phyloP scores from a whole-genome alignment of 305 asterid species.

The Solanum hybrid region DNA sequence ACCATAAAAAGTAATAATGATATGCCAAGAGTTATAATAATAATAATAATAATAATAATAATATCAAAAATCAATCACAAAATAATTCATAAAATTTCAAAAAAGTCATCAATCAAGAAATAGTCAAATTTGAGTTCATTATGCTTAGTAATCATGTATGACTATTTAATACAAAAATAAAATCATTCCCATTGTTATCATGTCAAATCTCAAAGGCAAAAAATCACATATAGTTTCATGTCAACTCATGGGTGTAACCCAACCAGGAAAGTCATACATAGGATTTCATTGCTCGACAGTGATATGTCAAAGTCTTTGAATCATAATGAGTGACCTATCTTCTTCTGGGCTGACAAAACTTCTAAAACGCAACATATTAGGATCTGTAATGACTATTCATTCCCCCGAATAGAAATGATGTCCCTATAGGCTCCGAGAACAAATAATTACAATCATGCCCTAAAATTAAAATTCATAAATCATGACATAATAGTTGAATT shows the following conservation, averaged over 20 bases:
- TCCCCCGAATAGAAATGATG: too few relatives aligned
- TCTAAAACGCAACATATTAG: neutral
- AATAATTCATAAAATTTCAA: neutral
- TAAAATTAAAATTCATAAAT: too few relatives aligned
- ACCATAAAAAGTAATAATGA: neutral
- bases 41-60: too few relatives aligned
- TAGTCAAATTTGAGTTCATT: neutral
- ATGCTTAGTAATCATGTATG: neutral
- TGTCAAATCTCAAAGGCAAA: neutral
- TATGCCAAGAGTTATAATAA: neutral
- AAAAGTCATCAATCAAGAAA: neutral
- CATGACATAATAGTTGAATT: too few relatives aligned
- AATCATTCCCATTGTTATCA: neutral
- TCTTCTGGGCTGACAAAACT: neutral
- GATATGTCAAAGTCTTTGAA: neutral
- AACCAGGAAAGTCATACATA: neutral
- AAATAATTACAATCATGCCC: too few relatives aligned
- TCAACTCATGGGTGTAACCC: neutral
- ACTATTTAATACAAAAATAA: neutral
- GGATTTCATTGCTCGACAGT: neutral
- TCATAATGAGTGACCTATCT: neutral
- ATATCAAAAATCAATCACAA: neutral
- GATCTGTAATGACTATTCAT: too few relatives aligned
- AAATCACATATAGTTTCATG: neutral
- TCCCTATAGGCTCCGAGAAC: too few relatives aligned